Evolutionary conservation across 1,284 basidiomycete genomes (phyloP).

Genomic region (Heterobasidion irregulare): DNA sequence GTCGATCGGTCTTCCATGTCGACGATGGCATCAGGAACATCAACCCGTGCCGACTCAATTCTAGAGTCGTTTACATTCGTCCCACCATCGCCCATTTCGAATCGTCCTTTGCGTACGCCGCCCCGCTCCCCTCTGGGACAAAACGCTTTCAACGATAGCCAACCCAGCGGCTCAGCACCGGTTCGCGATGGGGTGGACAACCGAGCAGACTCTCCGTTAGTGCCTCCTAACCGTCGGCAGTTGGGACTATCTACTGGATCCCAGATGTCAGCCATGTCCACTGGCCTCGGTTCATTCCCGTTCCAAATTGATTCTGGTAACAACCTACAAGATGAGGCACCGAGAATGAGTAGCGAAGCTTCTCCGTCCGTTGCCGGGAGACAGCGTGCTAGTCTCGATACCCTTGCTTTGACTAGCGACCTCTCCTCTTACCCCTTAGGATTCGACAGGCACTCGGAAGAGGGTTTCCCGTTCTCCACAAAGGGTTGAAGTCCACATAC

Average conservation of each 20-base stretch:
- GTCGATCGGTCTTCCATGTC: slow-evolving; percentile 48
- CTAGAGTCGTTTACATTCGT: slow-evolving; percentile 80
- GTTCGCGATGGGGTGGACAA: slow-evolving; percentile 1
- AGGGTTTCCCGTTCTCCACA: slow-evolving; percentile 5
- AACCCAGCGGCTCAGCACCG: not conserved
- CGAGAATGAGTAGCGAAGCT: not conserved
- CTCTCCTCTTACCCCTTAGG: slow-evolving; percentile 71
- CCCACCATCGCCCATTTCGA: slow-evolving; percentile 74
- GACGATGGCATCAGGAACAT: slow-evolving; percentile 57
- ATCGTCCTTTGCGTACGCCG: slow-evolving; percentile 64
- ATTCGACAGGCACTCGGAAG: slow-evolving; percentile 31
- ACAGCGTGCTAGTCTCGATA: slow-evolving; percentile 74
- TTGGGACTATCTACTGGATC: slow-evolving; percentile 65
- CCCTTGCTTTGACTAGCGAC: slow-evolving; percentile 71
- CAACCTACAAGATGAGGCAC: slow-evolving; percentile 15
- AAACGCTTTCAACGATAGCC: slow-evolving; percentile 25
- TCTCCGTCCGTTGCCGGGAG: slow-evolving; percentile 10
- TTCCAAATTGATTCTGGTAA: slow-evolving; percentile 57
- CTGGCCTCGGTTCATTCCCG: slow-evolving; percentile 69
- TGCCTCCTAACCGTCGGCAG: slow-evolving; percentile 7
- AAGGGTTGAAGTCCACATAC: not conserved
- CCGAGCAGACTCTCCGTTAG: not conserved
- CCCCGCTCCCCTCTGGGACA: slow-evolving; percentile 62
- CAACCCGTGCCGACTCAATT: slow-evolving; percentile 69
- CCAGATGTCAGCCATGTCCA: slow-evolving; percentile 63